Evolutionary conservation across 2,329 filamentous ascomycete genomes (phyloP).

Genomic region (Leptographium radiaticola): DNA sequence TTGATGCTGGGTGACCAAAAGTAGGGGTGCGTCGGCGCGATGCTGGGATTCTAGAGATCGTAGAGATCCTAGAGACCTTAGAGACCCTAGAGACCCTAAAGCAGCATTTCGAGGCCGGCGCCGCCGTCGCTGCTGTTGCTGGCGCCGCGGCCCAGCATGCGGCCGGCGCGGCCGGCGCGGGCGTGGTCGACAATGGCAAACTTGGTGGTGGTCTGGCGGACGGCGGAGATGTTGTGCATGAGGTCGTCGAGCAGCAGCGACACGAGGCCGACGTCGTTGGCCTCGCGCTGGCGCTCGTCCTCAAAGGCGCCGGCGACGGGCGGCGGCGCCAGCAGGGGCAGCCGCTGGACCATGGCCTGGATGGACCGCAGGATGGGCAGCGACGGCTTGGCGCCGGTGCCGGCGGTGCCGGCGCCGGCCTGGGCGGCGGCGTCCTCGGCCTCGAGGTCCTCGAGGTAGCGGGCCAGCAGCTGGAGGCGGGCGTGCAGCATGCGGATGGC

Average conservation of each 20-base stretch:
- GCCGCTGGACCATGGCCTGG: conserved; percentile 69
- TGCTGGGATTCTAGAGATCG: no score
- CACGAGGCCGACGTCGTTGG: conserved; percentile 73
- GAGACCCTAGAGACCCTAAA: no score
- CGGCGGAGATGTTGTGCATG: conserved; percentile 56
- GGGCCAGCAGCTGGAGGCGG: conserved; percentile 56
- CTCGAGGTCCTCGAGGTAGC: conserved; percentile 58
- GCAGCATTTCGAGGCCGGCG: no score
- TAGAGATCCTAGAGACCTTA: no score
- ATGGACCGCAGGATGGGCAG: conserved; percentile 76
- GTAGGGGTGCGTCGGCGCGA: no score
- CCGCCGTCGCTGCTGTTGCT: no score
- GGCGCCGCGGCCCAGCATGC: no score
- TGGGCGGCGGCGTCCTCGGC: conserved; percentile 20
- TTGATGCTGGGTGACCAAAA: no score
- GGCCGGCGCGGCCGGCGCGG: conserved; percentile 13
- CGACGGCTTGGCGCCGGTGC: conserved; percentile 28
- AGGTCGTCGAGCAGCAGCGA: conserved; percentile 58
- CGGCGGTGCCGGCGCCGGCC: conserved; percentile 6
- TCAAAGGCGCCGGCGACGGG: conserved; percentile 48
- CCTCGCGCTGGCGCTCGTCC: conserved; percentile 59
- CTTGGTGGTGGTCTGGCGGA: conserved; percentile 65
- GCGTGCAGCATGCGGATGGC: conserved; percentile 87
- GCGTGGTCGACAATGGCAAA: conserved; percentile 44
- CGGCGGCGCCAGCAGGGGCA: conserved; percentile 68